These are phyloP conservation scores for Cladobotryum mycophilum DNA, from an alignment of 2,329 filamentous ascomycete genomes.

Conservation along the genomic window DNA sequence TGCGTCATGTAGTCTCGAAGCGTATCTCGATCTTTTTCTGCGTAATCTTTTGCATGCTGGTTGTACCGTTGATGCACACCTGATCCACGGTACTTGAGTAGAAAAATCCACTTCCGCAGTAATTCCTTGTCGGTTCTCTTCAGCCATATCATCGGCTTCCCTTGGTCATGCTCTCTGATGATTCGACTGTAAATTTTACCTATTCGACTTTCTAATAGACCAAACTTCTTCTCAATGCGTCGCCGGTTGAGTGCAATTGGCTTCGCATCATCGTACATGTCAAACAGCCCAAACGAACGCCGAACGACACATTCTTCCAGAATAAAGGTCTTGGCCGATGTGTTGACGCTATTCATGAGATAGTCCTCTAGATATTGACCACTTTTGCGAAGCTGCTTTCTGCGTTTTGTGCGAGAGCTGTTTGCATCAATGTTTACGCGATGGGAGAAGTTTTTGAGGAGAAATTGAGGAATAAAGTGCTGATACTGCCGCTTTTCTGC, in stretches of 20 bases:
- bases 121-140: not conserved
- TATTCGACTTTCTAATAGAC: not conserved
- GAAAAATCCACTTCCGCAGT: conserved; percentile 2
- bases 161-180: too few relatives aligned
- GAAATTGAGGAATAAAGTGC: conserved; percentile 6
- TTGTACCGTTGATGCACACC: not conserved
- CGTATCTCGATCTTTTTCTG: too few relatives aligned
- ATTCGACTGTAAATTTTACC: too few relatives aligned
- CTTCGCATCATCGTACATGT: conserved; percentile 2
- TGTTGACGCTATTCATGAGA: too few relatives aligned
- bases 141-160: too few relatives aligned
- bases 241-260: not conserved
- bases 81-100: not conserved
- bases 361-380: too few relatives aligned
- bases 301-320: not conserved
- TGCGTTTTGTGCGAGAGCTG: not conserved
- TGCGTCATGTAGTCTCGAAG: too few relatives aligned
- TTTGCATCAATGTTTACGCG: too few relatives aligned
- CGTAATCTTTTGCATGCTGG: not conserved
- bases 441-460: conserved; percentile 4
- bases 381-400: too few relatives aligned
- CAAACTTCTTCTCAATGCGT: not conserved
- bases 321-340: too few relatives aligned
- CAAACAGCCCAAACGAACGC: not conserved
- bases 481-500: conserved; percentile 1